Evolutionary conservation across 306 rosid species (phyloP).

Genomic region (Trichosanthes cucumerina): DNA sequence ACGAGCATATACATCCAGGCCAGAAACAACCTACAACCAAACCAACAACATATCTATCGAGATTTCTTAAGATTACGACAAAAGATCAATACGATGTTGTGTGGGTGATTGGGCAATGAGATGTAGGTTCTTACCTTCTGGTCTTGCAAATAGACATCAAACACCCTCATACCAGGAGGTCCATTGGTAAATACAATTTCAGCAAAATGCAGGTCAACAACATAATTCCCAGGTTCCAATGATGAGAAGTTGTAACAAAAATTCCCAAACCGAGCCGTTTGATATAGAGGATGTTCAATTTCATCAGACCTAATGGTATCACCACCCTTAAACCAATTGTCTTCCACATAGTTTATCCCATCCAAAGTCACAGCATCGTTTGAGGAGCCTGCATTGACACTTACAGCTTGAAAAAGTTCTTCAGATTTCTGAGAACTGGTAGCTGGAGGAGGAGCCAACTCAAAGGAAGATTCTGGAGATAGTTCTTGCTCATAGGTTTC

Average conservation of each 20-base stretch:
- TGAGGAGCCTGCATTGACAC: conserved; percentile 18
- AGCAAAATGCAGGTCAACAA: conserved; percentile 23
- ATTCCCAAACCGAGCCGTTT: conserved; percentile 19
- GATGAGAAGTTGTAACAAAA: conserved; percentile 12
- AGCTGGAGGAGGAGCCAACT: conserved; percentile 47
- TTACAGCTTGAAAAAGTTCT: conserved; percentile 14
- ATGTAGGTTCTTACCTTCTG: conserved; percentile 14
- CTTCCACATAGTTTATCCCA: conserved; percentile 12
- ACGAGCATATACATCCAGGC: conserved; percentile 22
- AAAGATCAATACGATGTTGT: neutral
- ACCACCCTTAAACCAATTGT: conserved; percentile 10
- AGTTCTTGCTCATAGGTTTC: conserved; percentile 36
- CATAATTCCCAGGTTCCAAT: conserved; percentile 16
- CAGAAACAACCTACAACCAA: conserved; percentile 20
- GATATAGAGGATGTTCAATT: conserved; percentile 10
- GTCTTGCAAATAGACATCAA: conserved; percentile 21
- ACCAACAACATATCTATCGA: neutral
- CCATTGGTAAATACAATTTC: conserved; percentile 20
- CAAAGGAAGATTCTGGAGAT: conserved; percentile 71
- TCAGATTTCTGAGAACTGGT: conserved; percentile 14
- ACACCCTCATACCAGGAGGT: conserved; percentile 20
- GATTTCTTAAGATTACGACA: neutral
- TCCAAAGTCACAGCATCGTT: conserved; percentile 14
- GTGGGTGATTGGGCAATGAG: neutral
- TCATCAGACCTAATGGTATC: conserved; percentile 14